Evolutionary conservation across 2,329 filamentous ascomycete genomes (phyloP), one percentile per base, ranked within the genome.

Genomic region (Clarireedia hainanense): DNA sequence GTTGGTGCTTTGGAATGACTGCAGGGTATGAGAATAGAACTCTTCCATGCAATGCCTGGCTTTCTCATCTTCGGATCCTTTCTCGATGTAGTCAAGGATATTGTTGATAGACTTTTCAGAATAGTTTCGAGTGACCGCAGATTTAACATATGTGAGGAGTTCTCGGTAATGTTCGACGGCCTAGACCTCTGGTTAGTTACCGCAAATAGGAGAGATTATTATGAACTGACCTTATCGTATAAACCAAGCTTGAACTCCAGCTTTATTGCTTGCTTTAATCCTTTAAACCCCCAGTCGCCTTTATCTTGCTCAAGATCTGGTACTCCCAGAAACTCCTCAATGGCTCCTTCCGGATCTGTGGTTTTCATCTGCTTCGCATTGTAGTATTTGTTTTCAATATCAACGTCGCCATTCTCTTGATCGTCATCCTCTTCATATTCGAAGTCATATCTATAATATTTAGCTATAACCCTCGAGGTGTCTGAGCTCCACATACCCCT

Each of bases 101-200:
- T 96, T 97, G 75, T 97, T 97, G 75, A 99, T 96, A 12, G 92
- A 97, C 72, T 97, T 97, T 73, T 99, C 94, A 1, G 94, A 96
- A 73, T 97, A 97, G 73, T 97, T 99, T 60, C 94, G 85, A 42
- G 94, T 97, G 47, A 99, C 92, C 6, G 92, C 92, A 3, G 89
- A 95, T 72, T 94, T 96, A 74, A 97, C 91, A 68, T 97, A 99
- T 47, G 91, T 97, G 62, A 99, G 83, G 30, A 99, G 89, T 74
- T 97, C 91, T 62, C 83, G 85, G 73, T 95, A 99, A 72, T 99
- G 91, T 68, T 92, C 84, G 48, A 91, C 84, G 6, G 92, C 92
- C 89, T 96, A 51, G 27, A 5, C 26, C 45, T 23, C 45, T 63
- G 47, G 61, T 57, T 47, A 51, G 23, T 52, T 10, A 6, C 37